phyloP scores from a whole-genome alignment of 257 asterid genomes.

The Nicotiana benthamiana region DNA sequence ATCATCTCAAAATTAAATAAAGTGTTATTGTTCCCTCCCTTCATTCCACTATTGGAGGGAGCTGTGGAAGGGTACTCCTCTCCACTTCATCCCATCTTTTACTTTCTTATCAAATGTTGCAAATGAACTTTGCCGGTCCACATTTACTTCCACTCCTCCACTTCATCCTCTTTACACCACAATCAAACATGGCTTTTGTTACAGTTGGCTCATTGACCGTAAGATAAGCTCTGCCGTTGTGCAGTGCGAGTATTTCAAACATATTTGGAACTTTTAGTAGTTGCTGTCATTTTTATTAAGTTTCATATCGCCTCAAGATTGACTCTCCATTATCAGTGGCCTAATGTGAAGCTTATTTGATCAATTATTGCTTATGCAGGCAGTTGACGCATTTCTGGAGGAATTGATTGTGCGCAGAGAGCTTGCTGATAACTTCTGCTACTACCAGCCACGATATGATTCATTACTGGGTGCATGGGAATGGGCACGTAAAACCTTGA shows the following conservation, averaged over 20 bases:
- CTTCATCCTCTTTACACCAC: neutral
- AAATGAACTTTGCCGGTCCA: neutral
- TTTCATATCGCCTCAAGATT: neutral
- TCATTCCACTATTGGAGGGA: neutral
- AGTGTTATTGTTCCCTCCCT: neutral
- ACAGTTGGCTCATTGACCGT: neutral
- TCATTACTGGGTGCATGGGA: slow-evolving; percentile 94
- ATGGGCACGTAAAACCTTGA: slow-evolving; percentile 90
- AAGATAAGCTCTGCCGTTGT: neutral
- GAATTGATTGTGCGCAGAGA: slow-evolving; percentile 90
- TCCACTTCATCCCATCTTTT: neutral
- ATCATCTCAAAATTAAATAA: neutral
- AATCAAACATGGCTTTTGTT: neutral
- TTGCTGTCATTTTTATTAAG: neutral
- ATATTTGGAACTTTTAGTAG: neutral
- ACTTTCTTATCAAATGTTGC: neutral
- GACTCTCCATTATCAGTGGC: neutral
- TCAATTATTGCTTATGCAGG: slow-evolving; percentile 40
- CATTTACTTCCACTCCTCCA: neutral
- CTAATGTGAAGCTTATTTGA: slow-evolving; percentile 11
- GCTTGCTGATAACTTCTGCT: slow-evolving; percentile 96
- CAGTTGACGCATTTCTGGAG: slow-evolving; percentile 77
- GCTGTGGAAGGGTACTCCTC: neutral
- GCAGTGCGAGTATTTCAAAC: neutral
- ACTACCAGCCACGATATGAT: slow-evolving; percentile 84